Evolutionary conservation across 2,329 filamentous ascomycete species (phyloP), one percentile per base, ranked within the genome.

Genomic region (Paracamarosporium sp.): DNA sequence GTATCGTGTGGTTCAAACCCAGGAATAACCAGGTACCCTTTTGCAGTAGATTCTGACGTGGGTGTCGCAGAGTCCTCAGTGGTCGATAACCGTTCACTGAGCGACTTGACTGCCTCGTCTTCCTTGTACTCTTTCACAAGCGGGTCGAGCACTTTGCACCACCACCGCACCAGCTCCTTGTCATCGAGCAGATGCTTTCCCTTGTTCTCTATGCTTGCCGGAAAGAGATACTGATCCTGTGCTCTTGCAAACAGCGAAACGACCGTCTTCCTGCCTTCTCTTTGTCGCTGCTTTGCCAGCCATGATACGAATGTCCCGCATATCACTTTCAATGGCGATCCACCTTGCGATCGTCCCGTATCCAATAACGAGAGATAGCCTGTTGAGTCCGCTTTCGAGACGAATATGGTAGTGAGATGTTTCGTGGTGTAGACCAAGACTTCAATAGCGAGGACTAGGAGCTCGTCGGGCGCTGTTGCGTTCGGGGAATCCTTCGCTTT

Each of bases 361-460:
- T 85, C 79, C 33, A 93, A 80, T 1, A 90, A 81, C 64, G 88
- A 82, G 9, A 97, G 80, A 72, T 92, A 96, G 24, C 96, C 95
- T 0, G 94, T 97, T 9, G 95, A 97, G 79, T 99, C 95, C 47
- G 95, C 95, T 78, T 99, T 99, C 62, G 93, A 94, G 24, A 99
- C 90, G 74, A 99, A 99, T 53, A 98, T 85, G 4, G 91, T 97
- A 1, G 90, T 96, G 24, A 92, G 85, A 66, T 86, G 85, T 44
- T 86, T 85, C 0, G 93, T 97, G 0, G 78, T 90, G 78, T 96
- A 99, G 59, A 99, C 85, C 67, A 95, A 84, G 50, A 97, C 83
- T 74, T 99, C 95, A 61, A 99, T 84, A 15, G 90, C 94, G 57
- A 96, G 88, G 8, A 94, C 83, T 6, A 97, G 79, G 1, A 96